Conservation (phyloP, 2,329 filamentous ascomycete species). For the Mollisiaceae sp. region DNA sequence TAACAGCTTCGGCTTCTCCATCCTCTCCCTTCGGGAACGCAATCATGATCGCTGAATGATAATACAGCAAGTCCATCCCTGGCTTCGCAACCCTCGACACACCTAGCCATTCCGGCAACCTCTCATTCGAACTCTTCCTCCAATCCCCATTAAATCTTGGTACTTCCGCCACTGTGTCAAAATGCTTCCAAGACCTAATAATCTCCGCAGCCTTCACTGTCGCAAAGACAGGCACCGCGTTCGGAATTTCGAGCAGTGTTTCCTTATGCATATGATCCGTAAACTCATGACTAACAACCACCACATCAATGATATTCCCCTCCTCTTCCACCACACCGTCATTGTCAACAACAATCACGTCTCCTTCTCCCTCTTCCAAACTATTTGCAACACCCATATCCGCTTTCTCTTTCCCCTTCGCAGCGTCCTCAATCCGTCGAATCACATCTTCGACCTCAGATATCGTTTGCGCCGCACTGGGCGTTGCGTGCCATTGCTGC, state of each 20-base stretch:
- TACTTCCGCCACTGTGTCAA: conserved; percentile 55
- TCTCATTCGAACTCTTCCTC: conserved; percentile 36
- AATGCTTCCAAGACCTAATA: conserved; percentile 64
- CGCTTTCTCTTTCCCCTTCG: background rate
- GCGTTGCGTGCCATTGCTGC: conserved; percentile 64
- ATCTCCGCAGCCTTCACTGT: conserved; percentile 61
- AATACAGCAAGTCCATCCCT: conserved; percentile 59
- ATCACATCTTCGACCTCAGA: conserved; percentile 59
- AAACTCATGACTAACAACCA: conserved; percentile 68
- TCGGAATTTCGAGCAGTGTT: conserved; percentile 61
- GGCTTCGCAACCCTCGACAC: conserved; percentile 61
- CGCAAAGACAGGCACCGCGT: conserved; percentile 62
- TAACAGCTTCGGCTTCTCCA: conserved; percentile 55
- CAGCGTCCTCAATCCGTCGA: conserved; percentile 52
- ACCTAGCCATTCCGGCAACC: conserved; percentile 63
- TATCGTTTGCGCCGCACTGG: conserved; percentile 59
- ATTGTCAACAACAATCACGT: background rate
- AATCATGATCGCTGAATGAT: conserved; percentile 66
- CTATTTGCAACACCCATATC: background rate
- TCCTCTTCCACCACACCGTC: conserved; percentile 26
- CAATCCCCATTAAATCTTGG: conserved; percentile 39
- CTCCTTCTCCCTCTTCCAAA: conserved; percentile 1
- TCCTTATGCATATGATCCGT: conserved; percentile 68
- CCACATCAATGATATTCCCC: conserved; percentile 58
- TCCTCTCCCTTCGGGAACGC: conserved; percentile 49